Evolutionary conservation across 2,329 filamentous ascomycete genomes (phyloP), one percentile per base, ranked within the genome.

Genomic region (Berkeleyomyces rouxiae): DNA sequence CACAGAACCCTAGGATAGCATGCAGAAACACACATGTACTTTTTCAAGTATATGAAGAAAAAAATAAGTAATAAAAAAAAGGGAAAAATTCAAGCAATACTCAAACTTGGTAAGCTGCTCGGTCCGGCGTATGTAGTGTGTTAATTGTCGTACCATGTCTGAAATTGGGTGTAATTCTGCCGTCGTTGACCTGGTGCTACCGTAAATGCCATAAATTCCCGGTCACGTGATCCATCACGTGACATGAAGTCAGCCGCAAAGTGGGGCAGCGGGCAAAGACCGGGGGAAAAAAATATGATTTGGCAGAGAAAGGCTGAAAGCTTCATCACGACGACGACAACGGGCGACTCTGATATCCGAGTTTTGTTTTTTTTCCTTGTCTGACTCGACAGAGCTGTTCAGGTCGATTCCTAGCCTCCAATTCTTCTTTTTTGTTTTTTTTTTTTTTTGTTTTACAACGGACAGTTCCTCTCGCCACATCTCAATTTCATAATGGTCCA

Each of bases 401-500:
- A 31, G 31, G 37, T 23, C 44, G 13, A 55, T 53, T 61, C n/a
- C 16, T 60, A 16, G 4, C 43, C 40, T 59, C 37, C 33, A 43
- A 43, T 31, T 49, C 9, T 13, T 5, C 11, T 40, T 3, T 3
- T 6, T 36, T 3, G 44, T 11, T 2, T 40, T 16, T 39, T 33
- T 36, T 33, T 23, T 2, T 44, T 60, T 43, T 47, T 4, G 10
- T 16, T 11, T 44, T 49, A 7, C 43, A 31, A 44, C 37, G 10
- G 46, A 23, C 13, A 55, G 33, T 39, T 55, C 33, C 23, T 7
- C 31, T 9, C 42, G 42, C 23, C 23, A 23, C 37, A 40, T 9
- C 40, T 58, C 40, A 37, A 31, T 58, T 31, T 64, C 76, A 85
- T 75, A 70, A 96, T 97, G 92, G 92, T 97, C 75, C 90, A 92